Base-by-base conservation (phyloP, 331 rosid species). In the Acacia concinna region DNA sequence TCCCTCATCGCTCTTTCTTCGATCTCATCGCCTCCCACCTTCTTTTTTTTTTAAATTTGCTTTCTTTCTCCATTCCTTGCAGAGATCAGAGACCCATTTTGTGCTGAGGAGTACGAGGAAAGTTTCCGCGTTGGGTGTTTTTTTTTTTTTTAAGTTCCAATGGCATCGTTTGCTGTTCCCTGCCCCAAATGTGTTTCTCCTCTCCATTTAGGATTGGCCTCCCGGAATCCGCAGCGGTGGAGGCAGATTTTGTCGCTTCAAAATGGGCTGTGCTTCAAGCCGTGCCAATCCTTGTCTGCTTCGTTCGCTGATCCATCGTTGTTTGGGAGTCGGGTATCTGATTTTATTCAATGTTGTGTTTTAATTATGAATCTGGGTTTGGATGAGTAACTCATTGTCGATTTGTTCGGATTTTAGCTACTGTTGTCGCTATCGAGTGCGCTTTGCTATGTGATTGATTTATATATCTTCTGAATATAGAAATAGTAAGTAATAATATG, bases 101-200 rank as follows among this genome's bases (percentile, higher is more conserved):
- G 18, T 76, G 64, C 72, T 52, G 34, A 34, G 38, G 41, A n/a
- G 0, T 2, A 74, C 18, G 59, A 74, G 11, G 12, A 49, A 84
- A 51, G 47, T 4, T 43, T 8, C 47, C 8, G 37, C 74, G 78
- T 81, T 8, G 77, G 81, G 6, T 81, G 69, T 6, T 40, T 3
- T 40, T 40, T 40, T 40, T 40, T 43, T 49, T 49, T 17, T 52
- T 52, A 1, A 6, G 38, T 71, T 83, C 63, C 35, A 81, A 95
- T 95, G 97, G 90, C 91, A 52, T 90, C 97, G 20, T 95, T 86
- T 76, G 83, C 90, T 5, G 83, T 89, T 60, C 97, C 97, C 2
- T 91, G 93, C 78, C 89, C 96, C 64, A 95, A 91, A 78, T 80
- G 88, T 57, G 72, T 84, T 60, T 64, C 86, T 7, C 69, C 87